Evolutionary conservation across 2,329 filamentous ascomycete species (phyloP).

Genomic region (Zalaria sp.): DNA sequence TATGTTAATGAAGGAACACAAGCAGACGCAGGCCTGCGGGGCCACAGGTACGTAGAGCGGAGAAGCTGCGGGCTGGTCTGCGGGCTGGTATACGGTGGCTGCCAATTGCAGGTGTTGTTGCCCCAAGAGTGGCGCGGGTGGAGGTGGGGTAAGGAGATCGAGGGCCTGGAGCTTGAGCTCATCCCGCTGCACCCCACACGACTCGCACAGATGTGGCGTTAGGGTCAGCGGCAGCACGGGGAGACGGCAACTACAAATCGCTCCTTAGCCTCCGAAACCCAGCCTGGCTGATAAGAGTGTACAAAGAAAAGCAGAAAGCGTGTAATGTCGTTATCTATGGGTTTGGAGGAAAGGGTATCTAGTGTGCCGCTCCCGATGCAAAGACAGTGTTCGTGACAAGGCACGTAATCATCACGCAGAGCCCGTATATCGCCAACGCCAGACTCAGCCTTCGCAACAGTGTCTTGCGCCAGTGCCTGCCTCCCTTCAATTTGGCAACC

Average conservation of each 20-base stretch:
- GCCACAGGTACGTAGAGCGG: constrained; percentile 4
- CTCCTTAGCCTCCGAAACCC: too few species aligned
- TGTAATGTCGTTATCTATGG: too few species aligned
- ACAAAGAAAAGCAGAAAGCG: too few species aligned
- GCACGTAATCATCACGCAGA: constrained; percentile 81
- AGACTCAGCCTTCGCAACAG: constrained; percentile 60
- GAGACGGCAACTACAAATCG: too few species aligned
- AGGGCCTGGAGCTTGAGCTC: too few species aligned
- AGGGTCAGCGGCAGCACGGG: too few species aligned
- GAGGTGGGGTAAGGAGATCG: too few species aligned
- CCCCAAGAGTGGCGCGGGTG: too few species aligned
- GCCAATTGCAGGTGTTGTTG: too few species aligned
- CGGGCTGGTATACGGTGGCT: neutral
- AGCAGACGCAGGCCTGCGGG: constrained; percentile 3
- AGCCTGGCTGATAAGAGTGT: too few species aligned
- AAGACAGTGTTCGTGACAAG: constrained; percentile 77
- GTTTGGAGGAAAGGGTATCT: neutral
- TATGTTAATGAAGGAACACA: neutral
- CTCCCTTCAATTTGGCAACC: constrained; percentile 21
- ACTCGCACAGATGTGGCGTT: too few species aligned
- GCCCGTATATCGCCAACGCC: constrained; percentile 66
- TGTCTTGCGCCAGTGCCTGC: constrained; percentile 43
- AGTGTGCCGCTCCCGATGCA: constrained; percentile 10
- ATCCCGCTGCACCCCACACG: too few species aligned
- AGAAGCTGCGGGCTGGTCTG: neutral